phyloP scores from a whole-genome alignment of 192 early-diverging fungal genomes.

The Gaertneriomyces sp. region DNA sequence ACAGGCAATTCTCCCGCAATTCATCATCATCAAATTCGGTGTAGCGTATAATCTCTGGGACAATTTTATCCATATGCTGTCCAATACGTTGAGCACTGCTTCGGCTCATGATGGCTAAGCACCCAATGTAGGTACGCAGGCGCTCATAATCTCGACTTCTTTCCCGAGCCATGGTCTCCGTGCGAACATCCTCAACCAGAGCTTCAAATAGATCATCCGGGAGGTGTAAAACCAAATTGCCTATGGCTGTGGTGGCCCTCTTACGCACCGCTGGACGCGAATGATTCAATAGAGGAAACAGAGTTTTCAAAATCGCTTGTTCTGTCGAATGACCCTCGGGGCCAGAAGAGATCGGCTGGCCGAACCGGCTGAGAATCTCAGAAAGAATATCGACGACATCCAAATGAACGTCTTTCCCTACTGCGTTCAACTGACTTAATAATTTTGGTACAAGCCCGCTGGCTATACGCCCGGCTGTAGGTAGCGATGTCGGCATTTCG shows the following conservation, averaged over 20 bases:
- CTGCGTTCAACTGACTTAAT: constrained; percentile 56
- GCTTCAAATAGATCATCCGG: constrained; percentile 70
- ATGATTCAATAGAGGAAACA: constrained; percentile 68
- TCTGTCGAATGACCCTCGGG: constrained; percentile 40
- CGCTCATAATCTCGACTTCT: constrained; percentile 58
- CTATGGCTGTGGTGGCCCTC: constrained; percentile 66
- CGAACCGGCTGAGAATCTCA: constrained; percentile 70
- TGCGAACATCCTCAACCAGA: constrained; percentile 52
- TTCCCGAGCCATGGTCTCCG: constrained; percentile 49
- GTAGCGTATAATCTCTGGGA: constrained; percentile 63
- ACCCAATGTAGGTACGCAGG: constrained; percentile 69
- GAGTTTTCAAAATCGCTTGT: constrained; percentile 56
- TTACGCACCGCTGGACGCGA: constrained; percentile 73
- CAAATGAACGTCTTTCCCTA: constrained; percentile 48
- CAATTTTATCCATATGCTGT: constrained; percentile 55
- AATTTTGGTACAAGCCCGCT: constrained; percentile 67
- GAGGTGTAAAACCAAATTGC: constrained; percentile 61
- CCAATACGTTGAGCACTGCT: constrained; percentile 66
- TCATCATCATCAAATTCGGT: constrained; percentile 70
- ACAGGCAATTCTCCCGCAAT: constrained; percentile 75
- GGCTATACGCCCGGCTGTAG: constrained; percentile 51
- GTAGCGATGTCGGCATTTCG: constrained; percentile 58
- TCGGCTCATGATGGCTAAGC: constrained; percentile 73
- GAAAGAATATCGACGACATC: constrained; percentile 74
- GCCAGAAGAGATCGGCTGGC: constrained; percentile 48